Conservation (phyloP, 495 filamentous ascomycete genomes). For the Penicillium bialowiezense region DNA sequence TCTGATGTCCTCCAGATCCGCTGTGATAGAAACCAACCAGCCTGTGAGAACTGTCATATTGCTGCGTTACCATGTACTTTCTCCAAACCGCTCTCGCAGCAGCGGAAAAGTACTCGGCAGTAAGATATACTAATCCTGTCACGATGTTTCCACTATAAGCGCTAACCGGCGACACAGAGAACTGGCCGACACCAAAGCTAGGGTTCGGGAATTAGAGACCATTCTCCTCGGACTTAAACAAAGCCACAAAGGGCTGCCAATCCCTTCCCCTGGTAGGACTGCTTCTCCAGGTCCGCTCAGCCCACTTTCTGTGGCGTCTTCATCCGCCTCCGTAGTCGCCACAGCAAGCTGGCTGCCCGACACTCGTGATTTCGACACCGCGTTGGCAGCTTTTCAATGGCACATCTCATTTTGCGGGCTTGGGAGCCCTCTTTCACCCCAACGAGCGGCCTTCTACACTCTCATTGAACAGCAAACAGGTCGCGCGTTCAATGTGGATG, state of each 20-base stretch:
- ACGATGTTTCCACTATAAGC: background rate
- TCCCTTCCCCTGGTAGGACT: constrained; percentile 3
- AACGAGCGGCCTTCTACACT: constrained; percentile 18
- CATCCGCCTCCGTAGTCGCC: background rate
- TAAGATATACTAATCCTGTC: constrained; percentile 6
- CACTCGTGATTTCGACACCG: constrained; percentile 18
- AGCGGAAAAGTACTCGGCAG: constrained; percentile 20
- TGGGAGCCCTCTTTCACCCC: constrained; percentile 13
- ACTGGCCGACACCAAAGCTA: constrained; percentile 21
- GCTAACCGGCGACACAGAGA: constrained; percentile 17
- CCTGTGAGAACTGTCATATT: constrained; percentile 27
- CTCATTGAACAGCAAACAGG: constrained; percentile 17
- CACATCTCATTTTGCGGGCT: constrained; percentile 25
- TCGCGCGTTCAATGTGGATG: constrained; percentile 20
- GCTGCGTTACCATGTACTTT: constrained; percentile 23
- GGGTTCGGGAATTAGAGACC: constrained; percentile 21
- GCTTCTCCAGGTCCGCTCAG: constrained; percentile 1
- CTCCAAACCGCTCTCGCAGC: constrained; percentile 6
- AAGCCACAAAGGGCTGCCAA: background rate
- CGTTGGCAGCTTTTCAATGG: constrained; percentile 17
- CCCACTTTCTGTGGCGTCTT: background rate
- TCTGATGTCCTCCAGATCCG: constrained; percentile 18
- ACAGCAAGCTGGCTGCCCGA: constrained; percentile 11
- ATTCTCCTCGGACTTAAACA: constrained; percentile 5
- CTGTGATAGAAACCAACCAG: constrained; percentile 25